A percentile compares a stretch with the other conserved stretches of the same genome.
Conservation (phyloP, 306 rosid species). For the Quercus glauca region DNA sequence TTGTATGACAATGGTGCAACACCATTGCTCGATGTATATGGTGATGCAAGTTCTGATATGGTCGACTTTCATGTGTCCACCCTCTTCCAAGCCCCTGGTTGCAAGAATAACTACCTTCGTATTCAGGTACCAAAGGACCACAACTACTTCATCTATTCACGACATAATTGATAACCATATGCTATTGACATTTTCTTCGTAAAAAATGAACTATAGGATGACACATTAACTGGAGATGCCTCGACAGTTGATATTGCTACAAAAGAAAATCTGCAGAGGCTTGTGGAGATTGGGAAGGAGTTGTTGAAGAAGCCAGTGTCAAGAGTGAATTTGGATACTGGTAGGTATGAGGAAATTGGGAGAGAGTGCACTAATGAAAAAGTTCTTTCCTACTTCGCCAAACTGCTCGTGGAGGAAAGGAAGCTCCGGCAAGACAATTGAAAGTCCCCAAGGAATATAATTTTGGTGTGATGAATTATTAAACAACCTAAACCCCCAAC, state of each 20-base stretch:
- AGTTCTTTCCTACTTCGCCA: conserved; percentile 17
- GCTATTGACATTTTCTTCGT: background rate
- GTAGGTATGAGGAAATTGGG: conserved; percentile 11
- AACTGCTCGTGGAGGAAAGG: conserved; percentile 20
- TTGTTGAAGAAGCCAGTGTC: conserved; percentile 28
- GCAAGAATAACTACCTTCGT: conserved; percentile 35
- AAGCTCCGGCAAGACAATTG: background rate
- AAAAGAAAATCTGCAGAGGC: conserved; percentile 18
- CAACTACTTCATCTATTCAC: background rate
- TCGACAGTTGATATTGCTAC: conserved; percentile 26
- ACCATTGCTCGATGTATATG: conserved; percentile 35
- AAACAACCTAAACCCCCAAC: too few species aligned
- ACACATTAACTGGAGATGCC: conserved; percentile 21
- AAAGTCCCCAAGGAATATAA: background rate
- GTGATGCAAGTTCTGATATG: conserved; percentile 41
- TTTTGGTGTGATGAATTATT: background rate
- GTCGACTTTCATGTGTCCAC: conserved; percentile 44
- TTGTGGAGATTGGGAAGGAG: conserved; percentile 19
- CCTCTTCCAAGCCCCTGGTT: conserved; percentile 26
- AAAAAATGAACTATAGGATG: conserved; percentile 20
- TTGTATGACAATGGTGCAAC: conserved; percentile 21
- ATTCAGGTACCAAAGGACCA: conserved; percentile 8
- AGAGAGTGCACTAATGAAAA: conserved; percentile 22
- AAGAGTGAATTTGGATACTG: conserved; percentile 21
- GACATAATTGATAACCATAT: background rate